Evolutionary conservation across 2,329 filamentous ascomycete species (phyloP).

Genomic region (Pyrenophora seminiperda): DNA sequence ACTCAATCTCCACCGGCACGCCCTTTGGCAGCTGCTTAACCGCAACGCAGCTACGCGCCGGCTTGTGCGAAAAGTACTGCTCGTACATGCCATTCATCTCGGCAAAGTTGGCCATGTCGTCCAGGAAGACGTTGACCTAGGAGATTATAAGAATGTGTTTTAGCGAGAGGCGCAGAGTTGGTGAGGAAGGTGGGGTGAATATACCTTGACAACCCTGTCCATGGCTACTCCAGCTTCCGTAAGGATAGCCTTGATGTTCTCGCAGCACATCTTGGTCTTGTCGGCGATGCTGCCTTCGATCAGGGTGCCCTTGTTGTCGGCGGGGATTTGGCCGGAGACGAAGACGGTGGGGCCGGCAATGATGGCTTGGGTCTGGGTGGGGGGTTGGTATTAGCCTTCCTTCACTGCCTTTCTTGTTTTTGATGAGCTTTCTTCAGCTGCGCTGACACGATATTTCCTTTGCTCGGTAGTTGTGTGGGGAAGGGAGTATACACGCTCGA

Average conservation of each 20-base stretch:
- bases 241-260: conserved; percentile 84
- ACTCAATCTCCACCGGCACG: conserved; percentile 89
- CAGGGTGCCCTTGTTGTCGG: conserved; percentile 64
- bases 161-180: no score
- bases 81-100: conserved; percentile 86
- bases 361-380: conserved; percentile 61
- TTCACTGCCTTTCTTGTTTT: no score
- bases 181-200: neutral
- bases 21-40: conserved; percentile 87
- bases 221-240: conserved; percentile 79
- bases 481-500: no score
- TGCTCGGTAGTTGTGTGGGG: no score
- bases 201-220: conserved; percentile 81
- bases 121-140: conserved; percentile 73
- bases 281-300: conserved; percentile 69
- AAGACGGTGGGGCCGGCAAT: conserved; percentile 71
- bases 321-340: conserved; percentile 78
- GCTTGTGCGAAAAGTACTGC: conserved; percentile 81
- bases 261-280: conserved; percentile 71
- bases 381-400: neutral
- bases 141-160: neutral
- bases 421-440: no score
- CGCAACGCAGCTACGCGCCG: conserved; percentile 85
- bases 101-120: conserved; percentile 87
- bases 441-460: no score